phyloP scores from a whole-genome alignment of 75 land plant genomes.

The Pseudotsuga menziesii region DNA sequence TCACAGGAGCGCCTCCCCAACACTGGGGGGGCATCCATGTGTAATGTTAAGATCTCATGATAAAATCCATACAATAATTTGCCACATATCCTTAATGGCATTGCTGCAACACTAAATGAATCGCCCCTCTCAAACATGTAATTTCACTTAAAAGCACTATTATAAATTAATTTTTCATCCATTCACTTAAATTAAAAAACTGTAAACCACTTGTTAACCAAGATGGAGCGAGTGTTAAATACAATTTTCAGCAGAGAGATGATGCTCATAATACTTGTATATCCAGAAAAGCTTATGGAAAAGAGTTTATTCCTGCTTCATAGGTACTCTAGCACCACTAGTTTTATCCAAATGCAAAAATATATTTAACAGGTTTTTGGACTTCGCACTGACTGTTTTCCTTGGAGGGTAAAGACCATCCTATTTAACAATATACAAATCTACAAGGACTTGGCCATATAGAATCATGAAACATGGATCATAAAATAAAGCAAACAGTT shows the following conservation, averaged over 20 bases:
- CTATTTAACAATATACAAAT: conserved; percentile 1
- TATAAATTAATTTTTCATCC: neutral
- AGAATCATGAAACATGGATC: neutral
- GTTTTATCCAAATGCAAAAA: neutral
- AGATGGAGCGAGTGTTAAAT: neutral
- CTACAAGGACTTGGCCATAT: neutral
- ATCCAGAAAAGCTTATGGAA: no score
- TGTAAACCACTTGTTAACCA: neutral
- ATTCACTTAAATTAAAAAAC: neutral
- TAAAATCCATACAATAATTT: neutral
- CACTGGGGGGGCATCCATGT: no score
- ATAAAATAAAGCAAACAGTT: neutral
- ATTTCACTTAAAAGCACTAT: neutral
- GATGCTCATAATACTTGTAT: neutral
- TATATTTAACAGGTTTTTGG: neutral
- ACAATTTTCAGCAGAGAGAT: neutral
- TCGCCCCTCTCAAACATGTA: neutral
- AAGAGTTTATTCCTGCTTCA: no score
- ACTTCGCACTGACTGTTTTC: neutral
- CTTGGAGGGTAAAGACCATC: neutral
- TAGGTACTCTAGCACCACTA: neutral
- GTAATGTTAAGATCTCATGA: no score
- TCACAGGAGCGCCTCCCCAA: no score
- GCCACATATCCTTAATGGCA: neutral
- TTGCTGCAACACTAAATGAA: neutral